phyloP scores from a whole-genome alignment of 768 basidiomycete genomes.

The Atractiella rhizophila region DNA sequence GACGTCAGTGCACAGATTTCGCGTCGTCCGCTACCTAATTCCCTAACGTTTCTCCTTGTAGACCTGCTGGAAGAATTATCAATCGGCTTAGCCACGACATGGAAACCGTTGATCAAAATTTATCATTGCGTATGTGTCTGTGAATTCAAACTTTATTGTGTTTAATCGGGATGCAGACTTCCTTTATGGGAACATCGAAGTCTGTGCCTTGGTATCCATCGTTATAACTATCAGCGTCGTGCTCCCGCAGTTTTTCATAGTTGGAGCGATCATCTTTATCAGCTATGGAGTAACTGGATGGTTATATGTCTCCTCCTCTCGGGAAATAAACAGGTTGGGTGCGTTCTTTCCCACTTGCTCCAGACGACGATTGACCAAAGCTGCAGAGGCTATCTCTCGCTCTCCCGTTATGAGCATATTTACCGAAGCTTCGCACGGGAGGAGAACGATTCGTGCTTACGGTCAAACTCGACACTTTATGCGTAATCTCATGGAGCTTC shows the following conservation, averaged over 20 bases:
- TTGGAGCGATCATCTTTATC: constrained; percentile 18
- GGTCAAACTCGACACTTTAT: constrained; percentile 24
- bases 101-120: constrained; percentile 22
- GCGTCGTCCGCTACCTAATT: no score
- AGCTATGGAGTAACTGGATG: constrained; percentile 21
- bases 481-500: constrained; percentile 18
- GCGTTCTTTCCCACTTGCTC: no score
- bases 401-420: constrained; percentile 24
- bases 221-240: constrained; percentile 20
- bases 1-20: no score
- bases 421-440: constrained; percentile 22
- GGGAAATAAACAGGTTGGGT: constrained; percentile 26
- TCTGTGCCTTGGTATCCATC: constrained; percentile 16
- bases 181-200: no score
- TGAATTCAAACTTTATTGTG: neutral
- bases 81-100: constrained; percentile 24
- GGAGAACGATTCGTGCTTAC: constrained; percentile 24
- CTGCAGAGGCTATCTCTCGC: constrained; percentile 19
- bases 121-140: constrained; percentile 7
- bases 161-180: no score
- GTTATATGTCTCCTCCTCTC: constrained; percentile 22
- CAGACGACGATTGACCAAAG: no score
- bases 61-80: constrained; percentile 22
- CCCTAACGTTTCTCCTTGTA: constrained; percentile 15
- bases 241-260: constrained; percentile 21